phyloP scores from a whole-genome alignment of 1,284 basidiomycete genomes.

The Chalciporus sp. region DNA sequence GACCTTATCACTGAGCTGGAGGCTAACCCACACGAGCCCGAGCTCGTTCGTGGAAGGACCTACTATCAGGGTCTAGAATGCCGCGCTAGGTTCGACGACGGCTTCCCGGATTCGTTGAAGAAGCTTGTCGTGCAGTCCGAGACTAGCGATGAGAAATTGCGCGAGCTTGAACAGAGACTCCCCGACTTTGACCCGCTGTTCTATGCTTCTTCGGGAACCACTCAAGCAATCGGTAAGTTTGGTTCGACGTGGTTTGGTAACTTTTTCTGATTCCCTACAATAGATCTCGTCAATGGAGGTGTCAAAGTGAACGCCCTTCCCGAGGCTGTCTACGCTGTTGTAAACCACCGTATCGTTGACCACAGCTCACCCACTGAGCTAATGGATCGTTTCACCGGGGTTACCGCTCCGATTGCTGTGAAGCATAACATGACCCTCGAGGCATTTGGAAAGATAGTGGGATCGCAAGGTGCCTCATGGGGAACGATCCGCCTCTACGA shows the following conservation, averaged over 20 bases:
- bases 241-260: not conserved
- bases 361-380: constrained; percentile 39
- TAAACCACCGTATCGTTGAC: constrained; percentile 47
- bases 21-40: constrained; percentile 43
- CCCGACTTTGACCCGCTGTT: constrained; percentile 30
- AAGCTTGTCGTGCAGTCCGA: constrained; percentile 30
- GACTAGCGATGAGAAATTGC: constrained; percentile 29
- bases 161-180: constrained; percentile 35
- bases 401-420: constrained; percentile 39
- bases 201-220: constrained; percentile 40
- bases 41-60: constrained; percentile 36
- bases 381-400: constrained; percentile 33
- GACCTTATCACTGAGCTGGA: constrained; percentile 54
- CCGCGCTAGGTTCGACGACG: constrained; percentile 24
- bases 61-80: constrained; percentile 30
- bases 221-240: constrained; percentile 48
- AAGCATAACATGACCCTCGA: constrained; percentile 44
- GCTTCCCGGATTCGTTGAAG: constrained; percentile 33
- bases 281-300: constrained; percentile 47
- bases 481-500: constrained; percentile 35
- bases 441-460: constrained; percentile 41
- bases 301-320: constrained; percentile 51
- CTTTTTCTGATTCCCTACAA: not conserved
- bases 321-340: constrained; percentile 39
- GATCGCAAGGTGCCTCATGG: constrained; percentile 16